Percentiles rank a stretch among this genome's conserved stretches.
Conservation (phyloP, 2,329 filamentous ascomycete genomes). For the Sarocladium oryzae region DNA sequence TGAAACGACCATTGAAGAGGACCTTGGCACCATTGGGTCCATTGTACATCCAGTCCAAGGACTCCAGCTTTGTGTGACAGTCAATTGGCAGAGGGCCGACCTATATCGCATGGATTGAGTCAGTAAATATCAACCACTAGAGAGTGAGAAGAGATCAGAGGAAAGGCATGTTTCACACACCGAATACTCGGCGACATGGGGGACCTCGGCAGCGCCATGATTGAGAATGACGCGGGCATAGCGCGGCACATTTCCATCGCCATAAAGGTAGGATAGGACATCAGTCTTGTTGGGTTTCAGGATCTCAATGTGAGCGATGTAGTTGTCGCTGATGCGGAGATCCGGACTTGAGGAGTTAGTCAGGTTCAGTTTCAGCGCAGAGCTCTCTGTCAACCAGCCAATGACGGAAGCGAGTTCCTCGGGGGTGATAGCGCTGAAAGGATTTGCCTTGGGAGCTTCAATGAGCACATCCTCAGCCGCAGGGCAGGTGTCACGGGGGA, state of each 20-base stretch:
- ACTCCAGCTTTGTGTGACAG: slow-evolving; percentile 10
- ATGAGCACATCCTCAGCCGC: slow-evolving; percentile 7
- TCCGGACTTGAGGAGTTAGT: slow-evolving; percentile 12
- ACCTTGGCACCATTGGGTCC: slow-evolving; percentile 14
- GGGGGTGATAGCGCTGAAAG: slow-evolving; percentile 6
- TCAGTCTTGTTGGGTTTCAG: slow-evolving; percentile 55
- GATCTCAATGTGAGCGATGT: slow-evolving; percentile 15
- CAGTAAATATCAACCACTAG: too few relatives aligned
- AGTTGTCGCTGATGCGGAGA: slow-evolving; percentile 13
- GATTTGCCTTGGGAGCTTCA: slow-evolving; percentile 8
- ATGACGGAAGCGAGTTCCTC: slow-evolving; percentile 18
- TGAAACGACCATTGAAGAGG: slow-evolving; percentile 14
- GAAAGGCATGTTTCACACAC: slow-evolving; percentile 12
- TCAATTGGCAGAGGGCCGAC: slow-evolving; percentile 15
- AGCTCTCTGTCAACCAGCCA: slow-evolving; percentile 21
- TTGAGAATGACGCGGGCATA: slow-evolving; percentile 15
- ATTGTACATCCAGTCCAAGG: slow-evolving; percentile 15
- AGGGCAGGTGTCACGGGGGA: slow-evolving; percentile 6
- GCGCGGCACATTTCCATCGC: slow-evolving; percentile 8
- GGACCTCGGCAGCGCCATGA: slow-evolving; percentile 12
- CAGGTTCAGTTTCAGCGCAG: slow-evolving; percentile 15
- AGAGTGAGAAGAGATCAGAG: too few relatives aligned
- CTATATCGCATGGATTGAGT: too few relatives aligned
- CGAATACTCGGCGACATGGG: slow-evolving; percentile 14
- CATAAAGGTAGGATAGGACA: slow-evolving; percentile 51